These are phyloP conservation scores for Cercis canadensis DNA, from an alignment of 306 rosid genomes.

Conservation along the genomic window DNA sequence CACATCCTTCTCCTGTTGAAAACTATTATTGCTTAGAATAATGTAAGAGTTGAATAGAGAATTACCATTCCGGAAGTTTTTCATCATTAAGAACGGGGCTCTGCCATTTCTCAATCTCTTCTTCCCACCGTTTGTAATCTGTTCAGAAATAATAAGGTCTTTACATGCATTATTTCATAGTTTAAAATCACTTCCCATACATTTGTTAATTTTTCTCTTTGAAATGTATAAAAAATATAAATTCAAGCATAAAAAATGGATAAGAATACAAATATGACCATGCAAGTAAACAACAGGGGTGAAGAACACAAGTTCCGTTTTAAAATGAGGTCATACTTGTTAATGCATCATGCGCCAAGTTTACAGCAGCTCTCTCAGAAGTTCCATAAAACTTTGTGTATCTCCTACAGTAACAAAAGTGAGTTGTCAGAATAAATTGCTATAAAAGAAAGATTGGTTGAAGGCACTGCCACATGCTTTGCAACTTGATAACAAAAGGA, in stretches of 20 bases:
- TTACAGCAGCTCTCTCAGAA: conserved; percentile 82
- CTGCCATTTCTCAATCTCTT: conserved; percentile 95
- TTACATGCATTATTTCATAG: conserved; percentile 13
- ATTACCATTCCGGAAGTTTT: conserved; percentile 90
- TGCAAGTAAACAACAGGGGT: conserved; percentile 29
- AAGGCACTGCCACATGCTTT: conserved; percentile 4
- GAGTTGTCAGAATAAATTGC: conserved; percentile 28
- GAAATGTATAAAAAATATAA: conserved; percentile 2
- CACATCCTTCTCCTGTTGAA: not conserved
- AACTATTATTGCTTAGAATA: not conserved
- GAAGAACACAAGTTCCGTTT: conserved; percentile 29
- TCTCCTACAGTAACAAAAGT: conserved; percentile 72
- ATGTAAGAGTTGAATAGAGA: conserved; percentile 18
- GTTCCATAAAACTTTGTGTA: conserved; percentile 94
- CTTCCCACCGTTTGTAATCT: conserved; percentile 97
- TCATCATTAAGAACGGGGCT: conserved; percentile 81
- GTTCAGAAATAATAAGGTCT: conserved; percentile 43
- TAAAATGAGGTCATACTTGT: conserved; percentile 65
- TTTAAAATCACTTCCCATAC: conserved; percentile 19
- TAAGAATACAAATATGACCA: conserved; percentile 3
- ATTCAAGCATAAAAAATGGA: not conserved
- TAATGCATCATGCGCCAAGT: conserved; percentile 89
- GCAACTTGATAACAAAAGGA: conserved; percentile 18
- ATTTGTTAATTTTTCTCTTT: not conserved
- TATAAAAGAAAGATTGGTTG: conserved; percentile 5